Conservation (phyloP, 2,329 filamentous ascomycete species). For the Fusarium torreyae region DNA sequence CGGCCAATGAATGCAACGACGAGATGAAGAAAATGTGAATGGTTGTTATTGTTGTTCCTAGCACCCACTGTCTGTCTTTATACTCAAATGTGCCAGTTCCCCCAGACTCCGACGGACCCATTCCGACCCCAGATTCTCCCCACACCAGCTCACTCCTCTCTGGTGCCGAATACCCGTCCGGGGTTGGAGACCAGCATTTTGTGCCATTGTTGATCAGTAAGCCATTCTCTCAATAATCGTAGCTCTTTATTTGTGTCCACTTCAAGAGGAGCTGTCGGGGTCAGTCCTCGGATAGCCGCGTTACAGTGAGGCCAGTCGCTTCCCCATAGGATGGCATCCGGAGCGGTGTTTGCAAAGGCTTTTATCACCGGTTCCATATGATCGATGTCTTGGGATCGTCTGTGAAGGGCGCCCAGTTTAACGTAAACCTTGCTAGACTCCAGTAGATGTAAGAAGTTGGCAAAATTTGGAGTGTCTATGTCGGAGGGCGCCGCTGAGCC, state of each 20-base stretch:
- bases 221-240: slow-evolving; percentile 1
- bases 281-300: not conserved
- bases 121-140: too few species aligned
- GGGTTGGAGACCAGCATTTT: slow-evolving; percentile 13
- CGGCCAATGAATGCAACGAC: too few species aligned
- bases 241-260: slow-evolving; percentile 11
- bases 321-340: not conserved
- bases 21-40: too few species aligned
- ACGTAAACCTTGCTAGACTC: not conserved
- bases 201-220: not conserved
- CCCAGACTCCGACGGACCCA: too few species aligned
- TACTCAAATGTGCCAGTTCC: too few species aligned
- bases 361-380: slow-evolving; percentile 3
- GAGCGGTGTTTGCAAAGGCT: not conserved
- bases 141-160: not conserved
- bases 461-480: not conserved
- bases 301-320: slow-evolving; percentile 25
- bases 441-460: not conserved
- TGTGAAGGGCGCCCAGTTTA: slow-evolving; percentile 11
- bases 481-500: not conserved
- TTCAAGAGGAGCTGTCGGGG: slow-evolving; percentile 1
- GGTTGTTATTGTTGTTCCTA: too few species aligned
- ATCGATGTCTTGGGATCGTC: not conserved
- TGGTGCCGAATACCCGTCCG: not conserved
- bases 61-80: too few species aligned